Evolutionary conservation across 2,329 filamentous ascomycete genomes (phyloP), one percentile per base, ranked within the genome.

Genomic region (Botryotinia globosa): DNA sequence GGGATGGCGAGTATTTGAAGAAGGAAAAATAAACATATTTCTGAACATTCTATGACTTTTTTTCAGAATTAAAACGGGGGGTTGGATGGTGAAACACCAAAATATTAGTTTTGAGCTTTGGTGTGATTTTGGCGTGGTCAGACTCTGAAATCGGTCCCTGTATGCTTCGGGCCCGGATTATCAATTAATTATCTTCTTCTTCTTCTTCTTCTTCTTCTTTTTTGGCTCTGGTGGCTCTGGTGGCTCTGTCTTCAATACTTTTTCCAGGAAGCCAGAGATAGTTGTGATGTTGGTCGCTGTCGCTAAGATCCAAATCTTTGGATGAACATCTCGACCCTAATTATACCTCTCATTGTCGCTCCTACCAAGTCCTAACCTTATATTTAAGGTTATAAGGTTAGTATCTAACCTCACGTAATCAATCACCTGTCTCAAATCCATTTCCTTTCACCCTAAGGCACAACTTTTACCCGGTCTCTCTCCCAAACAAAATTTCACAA

Each of bases 1-100:
- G 82, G 61, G 82, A 81, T 64, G 84, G 83, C 9, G 77, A 80
- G 56, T 79, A 74, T 72, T 39, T 79, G 39, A 63, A 67, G 16
- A 25, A 22, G 32, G 62, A 20, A 51, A 34, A 42, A 25, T 42
- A 61, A 66, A 59, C 14, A 62, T 37, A 18, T 62, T 54, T 54
- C 25, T 39, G 18, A 62, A 5, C 37, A 9, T 62, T 39, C 34
- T 25, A 42, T 54, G 14, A 39, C 22, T 34, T 29, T 62, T 29
- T 62, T 61, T n/a, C 22, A n/a, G 25, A 39, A 67, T 34, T 14
- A 54, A 39, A 56, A 56, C n/a, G n/a, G 45, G 59, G 25, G 45
- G 14, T 67, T 37, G 48, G 64, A 54, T 32, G 48, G 48, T 67
- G 64, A 67, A 67, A 67, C 64, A 67, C 12, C 25, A 7, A 10